Evolutionary conservation across 106 monocot species (phyloP), one percentile per base, ranked within the genome.

Genomic region (Allium cepa): DNA sequence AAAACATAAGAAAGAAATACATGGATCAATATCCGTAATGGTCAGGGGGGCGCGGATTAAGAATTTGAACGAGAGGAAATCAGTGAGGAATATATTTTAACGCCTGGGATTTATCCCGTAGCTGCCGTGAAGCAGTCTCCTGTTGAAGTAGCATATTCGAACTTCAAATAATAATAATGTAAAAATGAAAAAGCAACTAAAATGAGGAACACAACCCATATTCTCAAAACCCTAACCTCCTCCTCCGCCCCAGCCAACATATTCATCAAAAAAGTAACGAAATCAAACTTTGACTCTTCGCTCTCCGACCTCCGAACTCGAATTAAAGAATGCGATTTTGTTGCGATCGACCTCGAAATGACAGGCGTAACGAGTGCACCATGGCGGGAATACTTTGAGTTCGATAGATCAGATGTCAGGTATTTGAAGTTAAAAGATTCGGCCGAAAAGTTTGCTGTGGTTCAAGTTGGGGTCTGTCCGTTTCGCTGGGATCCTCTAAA

Each of bases 261-360:
- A 45, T 72, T 75, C 14, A 89, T 97, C 52, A 99, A 90, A 79
- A 79, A 79, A 72, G 92, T 99, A 64, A 90, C 87, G 27, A 49
- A 67, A 60, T 69, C 76, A 57, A 93, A 99, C 85, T 90, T 99
- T 79, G 50, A 55, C 48, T 48, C 80, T 52, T 76, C 73, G 14
- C 77, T 93, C 56, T 84, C 87, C 46, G 72, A 77, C 11, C 84
- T 99, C 13, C 80, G 79, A 26, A 26, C 67, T 16, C 83, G 58
- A 12, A 84, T 99, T 45, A 75, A 77, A 57, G 78, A 78, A 9
- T 65, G 92, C 51, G 90, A 84, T 26, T 99, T 99, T 80, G 92
- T 99, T 18, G 87, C 92, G 48, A 17, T 92, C 48, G 97, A 99
- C 60, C 85, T 92, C 8, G 97, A 99, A 92, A 92, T 99, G 92